phyloP scores from a whole-genome alignment of 768 basidiomycete genomes.

The Rhizopogon rudus region DNA sequence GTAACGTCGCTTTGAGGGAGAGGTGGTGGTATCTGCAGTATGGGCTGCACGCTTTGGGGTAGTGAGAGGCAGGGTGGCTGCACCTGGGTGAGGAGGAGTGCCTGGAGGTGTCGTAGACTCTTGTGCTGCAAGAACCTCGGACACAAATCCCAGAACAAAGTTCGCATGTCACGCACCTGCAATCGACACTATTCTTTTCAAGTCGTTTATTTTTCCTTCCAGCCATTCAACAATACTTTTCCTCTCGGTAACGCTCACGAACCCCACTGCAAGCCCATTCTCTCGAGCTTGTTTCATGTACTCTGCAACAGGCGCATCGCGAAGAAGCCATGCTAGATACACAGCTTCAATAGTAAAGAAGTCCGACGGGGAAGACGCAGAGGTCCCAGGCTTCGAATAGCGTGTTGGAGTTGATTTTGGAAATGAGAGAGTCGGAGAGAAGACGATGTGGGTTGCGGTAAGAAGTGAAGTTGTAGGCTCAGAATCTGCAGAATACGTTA shows the following conservation, averaged over 20 bases:
- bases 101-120: slow-evolving; percentile 63
- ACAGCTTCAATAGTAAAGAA: slow-evolving; percentile 80
- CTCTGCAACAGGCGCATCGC: slow-evolving; percentile 71
- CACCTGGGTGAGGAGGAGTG: slow-evolving; percentile 32
- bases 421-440: slow-evolving; percentile 48
- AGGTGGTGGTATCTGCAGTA: slow-evolving; percentile 28
- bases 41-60: slow-evolving; percentile 18
- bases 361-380: slow-evolving; percentile 32
- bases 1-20: slow-evolving; percentile 70
- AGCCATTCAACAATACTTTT: slow-evolving; percentile 86
- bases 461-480: slow-evolving; percentile 43
- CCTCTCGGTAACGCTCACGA: slow-evolving; percentile 86
- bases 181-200: slow-evolving; percentile 21
- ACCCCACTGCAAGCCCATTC: slow-evolving; percentile 62
- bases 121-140: slow-evolving; percentile 16
- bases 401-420: slow-evolving; percentile 76
- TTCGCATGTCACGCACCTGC: slow-evolving; percentile 12
- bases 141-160: neutral
- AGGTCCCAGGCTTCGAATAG: slow-evolving; percentile 59
- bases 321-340: slow-evolving; percentile 77
- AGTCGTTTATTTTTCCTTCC: slow-evolving; percentile 42
- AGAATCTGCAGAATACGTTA: slow-evolving; percentile 38
- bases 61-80: slow-evolving; percentile 12
- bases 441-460: slow-evolving; percentile 60
- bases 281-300: slow-evolving; percentile 87